Evolutionary conservation across 208 protist species (phyloP).

Genomic region (Trypanosoma lewisi): DNA sequence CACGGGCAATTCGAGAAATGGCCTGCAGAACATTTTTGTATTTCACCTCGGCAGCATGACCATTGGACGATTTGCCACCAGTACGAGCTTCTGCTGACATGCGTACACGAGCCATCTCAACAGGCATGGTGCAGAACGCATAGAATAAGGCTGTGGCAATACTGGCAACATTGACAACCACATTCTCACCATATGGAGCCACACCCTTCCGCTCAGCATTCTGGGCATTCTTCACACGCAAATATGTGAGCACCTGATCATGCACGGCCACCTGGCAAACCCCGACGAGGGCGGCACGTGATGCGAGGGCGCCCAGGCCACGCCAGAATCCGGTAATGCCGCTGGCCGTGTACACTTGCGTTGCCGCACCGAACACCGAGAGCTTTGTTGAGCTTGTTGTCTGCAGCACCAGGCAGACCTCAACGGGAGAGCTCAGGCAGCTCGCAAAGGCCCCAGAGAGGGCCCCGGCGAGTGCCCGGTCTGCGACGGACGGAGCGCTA

Average conservation of each 20-base stretch:
- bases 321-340: constrained; percentile 84
- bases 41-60: constrained; percentile 24
- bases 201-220: constrained; percentile 12
- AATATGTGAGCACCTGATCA: constrained; percentile 85
- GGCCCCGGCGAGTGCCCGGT: constrained; percentile 77
- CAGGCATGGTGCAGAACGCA: constrained; percentile 85
- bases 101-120: constrained; percentile 87
- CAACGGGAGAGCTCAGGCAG: constrained; percentile 81
- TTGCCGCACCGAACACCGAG: constrained; percentile 44
- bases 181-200: constrained; percentile 49
- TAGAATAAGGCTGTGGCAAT: constrained; percentile 85
- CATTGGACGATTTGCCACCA: constrained; percentile 30
- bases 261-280: constrained; percentile 91
- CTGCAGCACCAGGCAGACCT: constrained; percentile 91
- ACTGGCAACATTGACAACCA: constrained; percentile 80
- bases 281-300: constrained; percentile 84
- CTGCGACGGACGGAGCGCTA: constrained; percentile 52
- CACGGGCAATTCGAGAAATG: constrained; percentile 62
- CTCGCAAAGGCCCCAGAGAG: constrained; percentile 82
- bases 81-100: constrained; percentile 83
- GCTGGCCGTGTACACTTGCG: constrained; percentile 37
- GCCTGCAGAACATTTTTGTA: constrained; percentile 84
- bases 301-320: constrained; percentile 70
- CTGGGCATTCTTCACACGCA: constrained; percentile 47
- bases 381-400: constrained; percentile 66